Conservation (phyloP, 768 basidiomycete species). For the Cantharellus anzutake region DNA sequence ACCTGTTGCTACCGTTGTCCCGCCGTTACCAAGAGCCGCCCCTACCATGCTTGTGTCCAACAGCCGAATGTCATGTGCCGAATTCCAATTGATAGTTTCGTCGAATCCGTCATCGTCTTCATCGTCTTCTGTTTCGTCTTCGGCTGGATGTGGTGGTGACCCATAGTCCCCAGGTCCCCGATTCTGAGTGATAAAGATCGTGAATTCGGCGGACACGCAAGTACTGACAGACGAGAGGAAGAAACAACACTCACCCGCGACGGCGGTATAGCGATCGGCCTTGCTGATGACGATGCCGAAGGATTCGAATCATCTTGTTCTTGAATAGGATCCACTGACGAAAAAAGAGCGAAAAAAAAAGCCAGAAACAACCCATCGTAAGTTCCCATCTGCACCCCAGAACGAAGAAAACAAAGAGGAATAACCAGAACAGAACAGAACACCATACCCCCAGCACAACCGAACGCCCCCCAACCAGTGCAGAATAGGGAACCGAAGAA, state of each 20-base stretch:
- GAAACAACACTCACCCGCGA: not conserved
- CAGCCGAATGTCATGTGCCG: slow-evolving; percentile 19
- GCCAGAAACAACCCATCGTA: not conserved
- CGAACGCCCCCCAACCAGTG: too few relatives aligned
- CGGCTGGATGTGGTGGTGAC: not conserved
- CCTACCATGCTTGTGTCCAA: slow-evolving; percentile 6
- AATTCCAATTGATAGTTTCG: slow-evolving; percentile 14
- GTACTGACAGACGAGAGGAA: not conserved
- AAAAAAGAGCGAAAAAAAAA: not conserved
- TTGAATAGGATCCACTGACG: not conserved
- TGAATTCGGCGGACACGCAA: not conserved
- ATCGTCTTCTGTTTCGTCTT: slow-evolving; percentile 10
- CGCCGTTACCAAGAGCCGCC: not conserved
- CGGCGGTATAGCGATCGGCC: not conserved
- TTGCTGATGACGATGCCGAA: too few relatives aligned
- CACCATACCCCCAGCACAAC: too few relatives aligned
- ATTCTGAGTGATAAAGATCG: not conserved
- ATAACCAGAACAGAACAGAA: too few relatives aligned
- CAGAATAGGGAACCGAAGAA: too few relatives aligned
- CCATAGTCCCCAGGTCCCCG: not conserved
- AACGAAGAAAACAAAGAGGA: too few relatives aligned
- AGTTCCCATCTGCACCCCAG: not conserved
- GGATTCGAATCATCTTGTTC: not conserved
- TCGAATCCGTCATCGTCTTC: slow-evolving; percentile 14
- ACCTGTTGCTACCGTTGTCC: not conserved